A percentile compares a stretch with the other conserved stretches of the same genome.
Conservation (phyloP, 1,284 basidiomycete genomes). For the Sporisorium reilianum region DNA sequence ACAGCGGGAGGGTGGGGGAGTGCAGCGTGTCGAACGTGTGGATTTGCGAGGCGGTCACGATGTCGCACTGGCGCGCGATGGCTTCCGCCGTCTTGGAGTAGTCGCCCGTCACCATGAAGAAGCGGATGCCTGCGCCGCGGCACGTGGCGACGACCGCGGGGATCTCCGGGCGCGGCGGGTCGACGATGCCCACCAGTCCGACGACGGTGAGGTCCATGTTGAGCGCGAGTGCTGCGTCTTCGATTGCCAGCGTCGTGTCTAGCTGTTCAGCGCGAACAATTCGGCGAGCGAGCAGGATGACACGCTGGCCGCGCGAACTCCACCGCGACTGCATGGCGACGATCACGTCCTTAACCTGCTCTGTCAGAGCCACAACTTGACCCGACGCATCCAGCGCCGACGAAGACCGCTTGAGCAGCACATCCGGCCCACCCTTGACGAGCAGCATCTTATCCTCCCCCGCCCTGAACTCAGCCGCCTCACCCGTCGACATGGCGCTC, state of each 20-base stretch:
- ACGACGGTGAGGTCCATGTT: constrained; percentile 74
- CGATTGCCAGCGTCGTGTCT: constrained; percentile 70
- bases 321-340: constrained; percentile 65
- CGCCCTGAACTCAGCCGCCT: constrained; percentile 62
- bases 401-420: constrained; percentile 69
- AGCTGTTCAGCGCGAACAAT: constrained; percentile 37
- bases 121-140: constrained; percentile 76
- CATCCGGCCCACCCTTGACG: constrained; percentile 59
- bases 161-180: constrained; percentile 76
- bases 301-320: constrained; percentile 76
- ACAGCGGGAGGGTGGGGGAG: constrained; percentile 15
- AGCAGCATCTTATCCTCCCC: constrained; percentile 40
- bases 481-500: constrained; percentile 59
- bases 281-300: constrained; percentile 72
- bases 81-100: constrained; percentile 72
- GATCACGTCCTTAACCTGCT: constrained; percentile 17
- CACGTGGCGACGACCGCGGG: constrained; percentile 73
- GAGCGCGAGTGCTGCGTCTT: constrained; percentile 61
- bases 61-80: constrained; percentile 76
- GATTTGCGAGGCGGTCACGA: constrained; percentile 72
- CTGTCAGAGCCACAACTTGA: constrained; percentile 26
- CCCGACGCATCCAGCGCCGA: constrained; percentile 62
- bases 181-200: constrained; percentile 76
- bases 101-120: constrained; percentile 79
- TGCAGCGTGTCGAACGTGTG: constrained; percentile 70